These are phyloP conservation scores for Metarhizium brunneum DNA, from an alignment of 2,329 filamentous ascomycete genomes.

Conservation along the genomic window DNA sequence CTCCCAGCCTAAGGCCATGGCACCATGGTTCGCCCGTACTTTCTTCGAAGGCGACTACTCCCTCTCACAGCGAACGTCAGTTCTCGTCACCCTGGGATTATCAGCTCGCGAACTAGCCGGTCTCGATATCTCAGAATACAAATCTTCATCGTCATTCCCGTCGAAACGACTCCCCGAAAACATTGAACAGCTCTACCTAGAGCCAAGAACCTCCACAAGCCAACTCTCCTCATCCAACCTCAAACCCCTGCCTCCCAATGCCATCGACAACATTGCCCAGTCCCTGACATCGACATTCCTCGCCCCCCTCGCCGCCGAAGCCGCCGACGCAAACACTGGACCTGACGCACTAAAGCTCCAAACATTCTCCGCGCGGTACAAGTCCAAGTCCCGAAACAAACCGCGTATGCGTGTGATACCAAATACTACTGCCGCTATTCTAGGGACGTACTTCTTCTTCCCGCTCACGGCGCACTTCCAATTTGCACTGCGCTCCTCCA, in stretches of 20 bases:
- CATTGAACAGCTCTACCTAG: slow-evolving; percentile 62
- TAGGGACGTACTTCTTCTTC: slow-evolving; percentile 74
- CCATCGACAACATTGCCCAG: slow-evolving; percentile 59
- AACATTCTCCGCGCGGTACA: slow-evolving; percentile 63
- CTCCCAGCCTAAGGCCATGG: slow-evolving; percentile 67
- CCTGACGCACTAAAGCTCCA: slow-evolving; percentile 81
- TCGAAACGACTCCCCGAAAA: slow-evolving; percentile 69
- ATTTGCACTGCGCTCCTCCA: slow-evolving; percentile 44
- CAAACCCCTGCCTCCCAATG: slow-evolving; percentile 44
- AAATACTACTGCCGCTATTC: slow-evolving; percentile 69
- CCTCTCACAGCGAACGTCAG: slow-evolving; percentile 68
- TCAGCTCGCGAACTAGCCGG: slow-evolving; percentile 79
- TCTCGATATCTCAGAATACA: slow-evolving; percentile 49
- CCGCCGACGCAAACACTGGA: slow-evolving; percentile 70
- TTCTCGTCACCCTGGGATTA: slow-evolving; percentile 75
- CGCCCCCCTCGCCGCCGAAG: slow-evolving; percentile 69
- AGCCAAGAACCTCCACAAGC: slow-evolving; percentile 17
- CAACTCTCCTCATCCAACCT: slow-evolving; percentile 20
- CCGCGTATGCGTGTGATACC: slow-evolving; percentile 48
- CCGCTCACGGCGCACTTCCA: slow-evolving; percentile 77
- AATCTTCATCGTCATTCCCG: slow-evolving; percentile 53
- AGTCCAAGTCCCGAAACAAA: slow-evolving; percentile 21
- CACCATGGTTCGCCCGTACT: slow-evolving; percentile 71
- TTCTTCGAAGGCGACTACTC: slow-evolving; percentile 94
- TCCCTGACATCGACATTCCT: slow-evolving; percentile 65